These are phyloP conservation scores for Lentinula lateritia DNA, from an alignment of 768 basidiomycete genomes.

Conservation along the genomic window DNA sequence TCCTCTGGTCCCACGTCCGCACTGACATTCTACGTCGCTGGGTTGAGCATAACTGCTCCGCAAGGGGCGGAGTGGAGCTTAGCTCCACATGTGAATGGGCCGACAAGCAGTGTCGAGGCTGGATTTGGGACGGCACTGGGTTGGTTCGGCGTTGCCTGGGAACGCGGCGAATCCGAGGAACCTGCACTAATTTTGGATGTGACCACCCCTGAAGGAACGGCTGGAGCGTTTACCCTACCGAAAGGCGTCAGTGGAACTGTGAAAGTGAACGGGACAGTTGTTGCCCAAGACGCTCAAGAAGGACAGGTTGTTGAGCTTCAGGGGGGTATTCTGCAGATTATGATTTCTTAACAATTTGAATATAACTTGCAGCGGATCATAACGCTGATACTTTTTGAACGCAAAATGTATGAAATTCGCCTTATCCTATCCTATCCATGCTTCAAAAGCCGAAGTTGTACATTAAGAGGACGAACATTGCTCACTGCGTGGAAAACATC, in stretches of 20 bases:
- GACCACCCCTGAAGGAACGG: constrained; percentile 24
- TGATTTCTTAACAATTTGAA: not conserved
- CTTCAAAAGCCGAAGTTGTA: no score
- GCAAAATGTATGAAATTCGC: no score
- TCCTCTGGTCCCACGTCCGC: constrained; percentile 53
- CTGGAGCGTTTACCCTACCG: constrained; percentile 24
- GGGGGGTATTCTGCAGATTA: not conserved
- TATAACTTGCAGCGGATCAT: no score
- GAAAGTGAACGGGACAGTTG: constrained; percentile 13
- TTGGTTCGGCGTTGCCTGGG: constrained; percentile 46
- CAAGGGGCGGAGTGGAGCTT: constrained; percentile 44
- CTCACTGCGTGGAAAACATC: no score
- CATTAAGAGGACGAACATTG: no score
- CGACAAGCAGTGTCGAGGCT: constrained; percentile 37
- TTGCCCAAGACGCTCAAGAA: not conserved
- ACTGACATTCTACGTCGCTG: constrained; percentile 51
- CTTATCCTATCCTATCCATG: no score
- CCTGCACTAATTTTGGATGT: constrained; percentile 17
- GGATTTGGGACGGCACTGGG: constrained; percentile 50
- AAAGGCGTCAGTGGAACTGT: constrained; percentile 9
- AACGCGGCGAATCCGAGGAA: constrained; percentile 9
- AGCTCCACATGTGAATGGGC: constrained; percentile 37
- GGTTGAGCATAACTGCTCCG: constrained; percentile 42
- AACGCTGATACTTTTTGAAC: no score
- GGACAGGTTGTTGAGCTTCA: not conserved